Base-by-base conservation (phyloP, 2,329 filamentous ascomycete genomes). In the Epicoccum nigrum region DNA sequence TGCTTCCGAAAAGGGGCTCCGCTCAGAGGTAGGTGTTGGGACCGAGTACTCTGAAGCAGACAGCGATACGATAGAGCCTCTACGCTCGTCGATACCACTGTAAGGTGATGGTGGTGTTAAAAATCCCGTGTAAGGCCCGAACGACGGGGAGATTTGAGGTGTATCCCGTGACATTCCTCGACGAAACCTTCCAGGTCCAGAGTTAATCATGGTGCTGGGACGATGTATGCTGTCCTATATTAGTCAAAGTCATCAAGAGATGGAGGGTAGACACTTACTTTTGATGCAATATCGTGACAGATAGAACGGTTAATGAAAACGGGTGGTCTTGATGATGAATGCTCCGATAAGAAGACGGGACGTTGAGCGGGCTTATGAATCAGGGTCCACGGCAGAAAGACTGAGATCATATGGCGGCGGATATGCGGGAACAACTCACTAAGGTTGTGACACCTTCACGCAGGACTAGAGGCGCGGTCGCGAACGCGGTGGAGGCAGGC, bases 401-500 rank as follows among this genome's bases (percentile, higher is more conserved):
- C 45, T 31, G 48, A 42, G 58, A 53, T 54, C 50, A 52, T 42
- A 39, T 56, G 55, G 47, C 49, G 56, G 64, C 62, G 55, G 67
- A 56, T 54, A 56, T 56, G 54, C 51, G 51, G 46, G 52, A 56
- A 35, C 37, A 37, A 57, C 55, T 47, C 53, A 68, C 65, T 67
- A 62, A 64, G 56, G 55, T 53, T 60, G 68, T 72, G 64, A 48
- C 64, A 70, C 48, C 33, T 50, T 50, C 20, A 50, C 46, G 44
- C 67, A 68, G 42, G 66, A 48, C 58, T 61, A 63, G 56, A 60
- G 54, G 55, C 64, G 67, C 65, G 62, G 58, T 65, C 64, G 62
- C 63, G 67, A 63, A 63, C 66, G 67, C 63, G 62, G 65, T 60
- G 49, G 59, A 63, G 61, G 63, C 62, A 70, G 65, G 67, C 61